Evolutionary conservation across 179 eudicot species (phyloP).

Genomic region (Vitellaria paradoxa): DNA sequence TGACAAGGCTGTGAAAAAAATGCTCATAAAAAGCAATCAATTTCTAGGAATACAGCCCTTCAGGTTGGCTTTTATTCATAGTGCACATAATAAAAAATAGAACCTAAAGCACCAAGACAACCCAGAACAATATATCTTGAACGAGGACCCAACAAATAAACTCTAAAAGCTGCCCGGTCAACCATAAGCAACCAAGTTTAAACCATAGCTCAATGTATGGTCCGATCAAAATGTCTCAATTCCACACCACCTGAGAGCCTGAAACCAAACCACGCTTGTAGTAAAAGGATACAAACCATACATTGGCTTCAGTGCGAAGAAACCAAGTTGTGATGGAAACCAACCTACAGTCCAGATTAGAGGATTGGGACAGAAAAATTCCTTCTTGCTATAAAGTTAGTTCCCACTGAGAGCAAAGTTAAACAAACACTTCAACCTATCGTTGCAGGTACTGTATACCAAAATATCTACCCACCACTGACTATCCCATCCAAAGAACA

Average conservation of each 20-base stretch:
- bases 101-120: conserved; percentile 1
- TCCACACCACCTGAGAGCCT: not conserved
- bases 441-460: not conserved
- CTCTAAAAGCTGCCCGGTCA: not conserved
- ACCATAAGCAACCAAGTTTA: not conserved
- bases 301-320: not conserved
- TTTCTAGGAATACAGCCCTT: not conserved
- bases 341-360: not conserved
- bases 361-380: not conserved
- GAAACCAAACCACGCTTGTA: not conserved
- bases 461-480: not conserved
- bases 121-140: not conserved
- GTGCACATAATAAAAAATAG: not conserved
- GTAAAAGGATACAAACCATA: not conserved
- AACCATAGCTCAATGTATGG: not conserved
- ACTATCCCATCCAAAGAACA: not conserved
- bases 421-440: not conserved
- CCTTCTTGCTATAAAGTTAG: not conserved
- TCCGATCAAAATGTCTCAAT: not conserved
- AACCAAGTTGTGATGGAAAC: not conserved
- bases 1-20: conserved; percentile 1
- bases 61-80: not conserved
- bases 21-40: not conserved
- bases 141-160: not conserved
- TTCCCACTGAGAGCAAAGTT: not conserved